Conservation (phyloP, 805 yeast species). For the Schwanniomyces polymorphus region DNA sequence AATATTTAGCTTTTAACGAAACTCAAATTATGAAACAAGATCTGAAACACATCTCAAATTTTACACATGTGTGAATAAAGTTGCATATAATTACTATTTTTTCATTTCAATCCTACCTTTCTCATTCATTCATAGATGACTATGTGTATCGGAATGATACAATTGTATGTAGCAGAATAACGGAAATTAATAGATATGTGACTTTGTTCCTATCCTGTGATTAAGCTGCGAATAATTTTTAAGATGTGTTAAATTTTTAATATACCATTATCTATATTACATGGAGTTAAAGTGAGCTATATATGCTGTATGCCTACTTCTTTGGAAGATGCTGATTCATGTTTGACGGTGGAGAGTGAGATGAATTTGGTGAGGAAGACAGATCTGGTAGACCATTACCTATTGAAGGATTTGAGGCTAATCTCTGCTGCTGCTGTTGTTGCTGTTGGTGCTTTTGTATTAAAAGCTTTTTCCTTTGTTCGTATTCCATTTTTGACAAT, state of each 20-base stretch:
- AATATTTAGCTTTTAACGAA: too few relatives aligned
- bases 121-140: too few relatives aligned
- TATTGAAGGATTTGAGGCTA: slow-evolving; percentile 2
- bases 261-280: not conserved
- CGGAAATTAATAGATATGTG: too few relatives aligned
- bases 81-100: too few relatives aligned
- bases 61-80: too few relatives aligned
- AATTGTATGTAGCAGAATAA: too few relatives aligned
- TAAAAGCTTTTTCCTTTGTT: slow-evolving; percentile 35
- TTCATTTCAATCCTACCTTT: too few relatives aligned
- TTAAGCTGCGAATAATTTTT: too few relatives aligned
- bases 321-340: not conserved
- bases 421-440: slow-evolving; percentile 19
- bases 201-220: too few relatives aligned
- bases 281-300: not conserved
- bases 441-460: slow-evolving; percentile 32
- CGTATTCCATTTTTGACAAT: slow-evolving; percentile 32
- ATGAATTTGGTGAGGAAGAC: slow-evolving; percentile 2
- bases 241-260: not conserved
- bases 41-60: too few relatives aligned
- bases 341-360: slow-evolving; percentile 1
- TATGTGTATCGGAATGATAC: too few relatives aligned
- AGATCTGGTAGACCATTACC: not conserved
- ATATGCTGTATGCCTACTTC: not conserved
- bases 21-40: too few relatives aligned